These are phyloP conservation scores for Yamadazyma conglobata DNA, from an alignment of 1,139 yeast genomes.

Conservation along the genomic window DNA sequence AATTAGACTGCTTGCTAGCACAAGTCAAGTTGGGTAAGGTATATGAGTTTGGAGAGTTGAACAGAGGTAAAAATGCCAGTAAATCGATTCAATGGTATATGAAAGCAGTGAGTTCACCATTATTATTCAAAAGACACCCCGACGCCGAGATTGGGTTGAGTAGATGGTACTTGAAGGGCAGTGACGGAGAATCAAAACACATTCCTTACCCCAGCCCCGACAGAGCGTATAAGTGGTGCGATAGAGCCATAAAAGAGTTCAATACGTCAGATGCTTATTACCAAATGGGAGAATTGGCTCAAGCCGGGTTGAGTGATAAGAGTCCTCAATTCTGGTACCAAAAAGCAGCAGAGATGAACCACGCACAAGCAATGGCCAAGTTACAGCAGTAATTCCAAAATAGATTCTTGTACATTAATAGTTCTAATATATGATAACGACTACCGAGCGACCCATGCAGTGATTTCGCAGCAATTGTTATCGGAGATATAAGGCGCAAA, in stretches of 20 bases:
- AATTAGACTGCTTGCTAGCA: conserved; percentile 71
- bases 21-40: conserved; percentile 84
- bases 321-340: conserved; percentile 22
- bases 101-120: conserved; percentile 62
- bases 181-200: conserved; percentile 49
- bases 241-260: conserved; percentile 70
- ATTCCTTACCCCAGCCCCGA: conserved; percentile 68
- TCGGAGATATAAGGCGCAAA: too few species aligned
- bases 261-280: conserved; percentile 79
- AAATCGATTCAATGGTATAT: conserved; percentile 89
- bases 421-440: too few species aligned
- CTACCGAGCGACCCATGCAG: too few species aligned
- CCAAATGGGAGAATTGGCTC: conserved; percentile 79
- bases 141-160: conserved; percentile 87
- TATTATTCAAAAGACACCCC: conserved; percentile 61
- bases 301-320: conserved; percentile 71
- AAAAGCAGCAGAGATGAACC: conserved; percentile 24
- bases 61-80: conserved; percentile 61
- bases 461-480: too few species aligned
- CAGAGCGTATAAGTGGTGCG: conserved; percentile 86
- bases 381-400: too few species aligned
- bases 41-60: conserved; percentile 80
- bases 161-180: conserved; percentile 90
- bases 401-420: too few species aligned
- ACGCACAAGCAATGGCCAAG: conserved; percentile 17